Base-by-base conservation (phyloP, 345 rosid species). In the Eucalyptus cloeziana region DNA sequence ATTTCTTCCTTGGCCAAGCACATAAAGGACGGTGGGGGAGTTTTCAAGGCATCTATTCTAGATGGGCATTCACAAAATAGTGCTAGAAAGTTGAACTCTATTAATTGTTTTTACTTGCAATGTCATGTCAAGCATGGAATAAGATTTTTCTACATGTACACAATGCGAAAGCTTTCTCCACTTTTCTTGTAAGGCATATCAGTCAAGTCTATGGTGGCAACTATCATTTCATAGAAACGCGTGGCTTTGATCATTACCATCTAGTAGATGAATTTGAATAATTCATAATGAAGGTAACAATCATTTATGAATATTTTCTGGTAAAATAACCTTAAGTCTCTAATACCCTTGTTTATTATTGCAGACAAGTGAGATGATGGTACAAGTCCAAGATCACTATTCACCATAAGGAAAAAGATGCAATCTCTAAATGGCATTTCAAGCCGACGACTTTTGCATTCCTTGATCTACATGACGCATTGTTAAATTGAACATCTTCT, bases 11-110 rank as follows among this genome's bases (percentile, higher is more conserved):
- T 64, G 21, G 71, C 10, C 1, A 0, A 14, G 7, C 15, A 3
- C 21, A 7, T n/a, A n/a, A 13, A 14, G 37, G 5, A n/a, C 2
- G 1, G 1, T 64, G 76, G 1, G 0, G 5, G 76, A 13, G 9
- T 64, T 64, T n/a, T 64, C 76, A n/a, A 0, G 1, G 0, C 37
- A 64, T 64, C 37, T 10, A n/a, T n/a, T 64, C 19, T 64, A 30
- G 19, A 13, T 14, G 37, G 21, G 2, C 76, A n/a, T 0, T 30
- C 2, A 64, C 10, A n/a, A 64, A 13, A 1, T 30, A 30, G 19
- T 64, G 76, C 37, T n/a, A 64, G 16, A 30, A 64, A 64, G 76
- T 64, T 14, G 37, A 14, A n/a, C 19, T 64, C 7, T 3, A 64
- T 0, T 30, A 60, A 60, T 64, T 64, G 3, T n/a, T 64, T n/a